phyloP scores from a whole-genome alignment of 1,284 basidiomycete species.

The Athelia psychrophila region DNA sequence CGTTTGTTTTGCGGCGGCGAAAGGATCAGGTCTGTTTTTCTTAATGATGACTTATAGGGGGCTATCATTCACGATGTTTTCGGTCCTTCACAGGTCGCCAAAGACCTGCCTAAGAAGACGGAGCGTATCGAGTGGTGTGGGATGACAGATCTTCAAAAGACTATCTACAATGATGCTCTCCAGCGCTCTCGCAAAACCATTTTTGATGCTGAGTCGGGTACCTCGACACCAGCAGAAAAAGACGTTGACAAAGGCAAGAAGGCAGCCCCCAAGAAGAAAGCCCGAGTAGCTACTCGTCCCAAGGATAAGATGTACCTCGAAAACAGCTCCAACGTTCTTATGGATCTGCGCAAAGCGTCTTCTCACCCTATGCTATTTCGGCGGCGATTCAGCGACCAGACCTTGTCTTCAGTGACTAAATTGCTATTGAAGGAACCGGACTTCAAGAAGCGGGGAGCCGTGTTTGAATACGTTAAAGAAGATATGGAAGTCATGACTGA shows the following conservation, averaged over 20 bases:
- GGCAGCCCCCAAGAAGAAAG: constrained; percentile 43
- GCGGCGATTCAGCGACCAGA: constrained; percentile 76
- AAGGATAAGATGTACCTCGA: constrained; percentile 74
- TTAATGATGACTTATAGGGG: constrained; percentile 1
- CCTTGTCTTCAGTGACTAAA: constrained; percentile 74
- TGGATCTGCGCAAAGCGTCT: constrained; percentile 95
- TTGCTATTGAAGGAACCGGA: constrained; percentile 90
- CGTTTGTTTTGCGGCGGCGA: constrained; percentile 93
- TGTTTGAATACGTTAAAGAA: constrained; percentile 83
- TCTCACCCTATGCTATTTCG: constrained; percentile 97
- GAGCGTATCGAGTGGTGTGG: constrained; percentile 94
- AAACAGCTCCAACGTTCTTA: constrained; percentile 87
- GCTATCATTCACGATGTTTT: constrained; percentile 1
- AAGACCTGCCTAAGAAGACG: constrained; percentile 89
- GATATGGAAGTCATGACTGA: constrained; percentile 96
- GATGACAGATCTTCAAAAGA: constrained; percentile 82
- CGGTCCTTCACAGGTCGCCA: constrained; percentile 76
- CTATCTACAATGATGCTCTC: constrained; percentile 85
- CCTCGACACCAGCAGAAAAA: constrained; percentile 33
- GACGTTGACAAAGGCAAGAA: constrained; percentile 24
- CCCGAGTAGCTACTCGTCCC: constrained; percentile 33
- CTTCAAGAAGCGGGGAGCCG: constrained; percentile 76
- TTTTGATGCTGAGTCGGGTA: constrained; percentile 47
- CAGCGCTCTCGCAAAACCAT: constrained; percentile 84
- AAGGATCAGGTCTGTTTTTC: constrained; percentile 74